Evolutionary conservation across 129 eudicot genomes (phyloP), one percentile per base, ranked within the genome.

Genomic region (Flaveria sonorensis): DNA sequence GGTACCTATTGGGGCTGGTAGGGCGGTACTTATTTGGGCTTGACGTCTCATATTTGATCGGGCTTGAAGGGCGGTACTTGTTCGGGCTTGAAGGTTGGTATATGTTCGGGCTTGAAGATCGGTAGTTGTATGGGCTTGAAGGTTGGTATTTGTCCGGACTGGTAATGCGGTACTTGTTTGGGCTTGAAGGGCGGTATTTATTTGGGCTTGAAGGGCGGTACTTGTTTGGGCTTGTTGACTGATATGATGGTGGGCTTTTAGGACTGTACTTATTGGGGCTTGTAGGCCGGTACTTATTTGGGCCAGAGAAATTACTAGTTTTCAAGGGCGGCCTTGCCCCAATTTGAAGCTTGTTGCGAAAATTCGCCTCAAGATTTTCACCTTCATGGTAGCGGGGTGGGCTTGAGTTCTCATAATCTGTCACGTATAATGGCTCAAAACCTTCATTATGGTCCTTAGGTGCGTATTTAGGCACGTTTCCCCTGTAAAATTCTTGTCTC

Each of bases 321-420:
- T 73, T 73, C 2, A 10, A 14, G 4, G 75, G 79, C 0, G 18
- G 74, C 10, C 64, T 66, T 28, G 75, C 42, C 16, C 60, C 74
- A n/a, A 73, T 14, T 1, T 80, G 79, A 61, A 80, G 24, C 56
- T 73, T 67, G 48, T 73, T 67, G 24, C 20, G 75, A 73, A 73
- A 66, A 10, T 80, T 32, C 10, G 69, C 10, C 46, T 43, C 43
- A 43, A 66, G 15, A 56, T 66, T 56, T 16, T 73, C 79, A 11
- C 6, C 11, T 43, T 74, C 74, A 5, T 50, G 74, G 70, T 73
- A 43, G 2, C 30, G 18, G 7, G 61, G 61, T 0, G 70, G 42
- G 70, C 53, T 66, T 8, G 79, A 80, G 75, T 43, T 66, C 28
- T 53, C 84, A 28, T 52, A n/a, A 45, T 72, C 48, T 0, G 83